A percentile compares a stretch with the other conserved stretches of the same genome.
Evolutionary conservation across 1,139 yeast genomes (phyloP).

Genomic region (Meyerozyma elateridarum): DNA sequence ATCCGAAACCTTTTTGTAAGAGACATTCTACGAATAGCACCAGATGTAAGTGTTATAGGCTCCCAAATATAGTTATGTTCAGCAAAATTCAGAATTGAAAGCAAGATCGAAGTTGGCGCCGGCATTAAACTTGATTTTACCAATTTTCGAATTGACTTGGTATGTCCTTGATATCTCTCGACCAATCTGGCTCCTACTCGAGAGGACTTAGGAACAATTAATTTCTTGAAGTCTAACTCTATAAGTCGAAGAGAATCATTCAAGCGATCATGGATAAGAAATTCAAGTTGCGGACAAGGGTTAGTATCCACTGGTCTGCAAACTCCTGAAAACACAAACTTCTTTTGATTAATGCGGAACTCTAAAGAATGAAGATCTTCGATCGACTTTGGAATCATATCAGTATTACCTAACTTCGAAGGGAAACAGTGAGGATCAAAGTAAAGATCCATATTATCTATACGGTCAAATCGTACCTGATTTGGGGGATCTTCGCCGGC

Average conservation of each 20-base stretch:
- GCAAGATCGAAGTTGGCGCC: constrained; percentile 23
- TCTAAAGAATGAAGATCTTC: constrained; percentile 10
- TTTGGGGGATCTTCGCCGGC: constrained; percentile 47
- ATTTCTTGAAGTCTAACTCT: constrained; percentile 15
- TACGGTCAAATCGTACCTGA: constrained; percentile 21
- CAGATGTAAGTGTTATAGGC: constrained; percentile 29
- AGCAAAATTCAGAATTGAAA: constrained; percentile 40
- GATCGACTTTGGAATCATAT: constrained; percentile 3
- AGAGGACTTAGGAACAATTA: neutral
- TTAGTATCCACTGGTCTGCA: constrained; percentile 14
- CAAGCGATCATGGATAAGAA: constrained; percentile 36
- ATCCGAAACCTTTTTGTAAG: constrained; percentile 34
- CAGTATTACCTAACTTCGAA: neutral
- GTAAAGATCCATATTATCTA: constrained; percentile 5
- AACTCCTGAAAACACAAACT: constrained; percentile 23
- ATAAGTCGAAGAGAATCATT: constrained; percentile 34
- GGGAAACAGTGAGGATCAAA: constrained; percentile 5
- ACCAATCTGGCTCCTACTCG: constrained; percentile 13
- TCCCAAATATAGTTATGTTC: constrained; percentile 66
- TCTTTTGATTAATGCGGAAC: constrained; percentile 17
- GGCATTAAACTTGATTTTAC: constrained; percentile 48
- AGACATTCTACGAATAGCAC: constrained; percentile 17
- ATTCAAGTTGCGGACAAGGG: constrained; percentile 14
- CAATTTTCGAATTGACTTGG: constrained; percentile 67
- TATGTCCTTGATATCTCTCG: constrained; percentile 76